A percentile compares a stretch with the other conserved stretches of the same genome.
Conservation (phyloP, 495 filamentous ascomycete genomes). For the Neurospora pannonica region DNA sequence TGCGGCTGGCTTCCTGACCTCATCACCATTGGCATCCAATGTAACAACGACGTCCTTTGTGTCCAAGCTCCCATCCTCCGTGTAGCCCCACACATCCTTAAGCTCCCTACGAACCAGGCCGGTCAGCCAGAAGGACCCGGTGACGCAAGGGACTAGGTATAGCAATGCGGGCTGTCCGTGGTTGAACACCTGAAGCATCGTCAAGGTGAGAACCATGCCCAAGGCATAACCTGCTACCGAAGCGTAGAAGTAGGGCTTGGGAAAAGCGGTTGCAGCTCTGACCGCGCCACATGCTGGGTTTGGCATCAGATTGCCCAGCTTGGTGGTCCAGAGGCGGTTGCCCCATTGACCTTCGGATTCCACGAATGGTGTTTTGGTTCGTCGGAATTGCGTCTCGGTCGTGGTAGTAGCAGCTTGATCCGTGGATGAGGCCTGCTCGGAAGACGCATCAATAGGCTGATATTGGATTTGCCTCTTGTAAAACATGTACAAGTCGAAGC, state of each 20-base stretch:
- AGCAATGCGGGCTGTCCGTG: constrained; percentile 87
- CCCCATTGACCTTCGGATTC: constrained; percentile 65
- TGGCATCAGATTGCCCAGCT: constrained; percentile 17
- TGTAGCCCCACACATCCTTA: constrained; percentile 68
- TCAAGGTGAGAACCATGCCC: constrained; percentile 70
- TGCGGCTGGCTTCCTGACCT: constrained; percentile 8
- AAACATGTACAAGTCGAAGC: constrained; percentile 80
- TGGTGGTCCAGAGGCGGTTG: constrained; percentile 70
- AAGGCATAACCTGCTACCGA: constrained; percentile 66
- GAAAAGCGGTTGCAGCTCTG: constrained; percentile 48
- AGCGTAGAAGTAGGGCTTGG: constrained; percentile 82
- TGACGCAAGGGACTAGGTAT: constrained; percentile 84
- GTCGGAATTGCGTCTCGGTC: constrained; percentile 20
- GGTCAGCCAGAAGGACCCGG: constrained; percentile 71
- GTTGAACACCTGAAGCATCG: constrained; percentile 64
- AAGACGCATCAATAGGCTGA: constrained; percentile 26
- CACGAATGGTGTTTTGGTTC: constrained; percentile 47
- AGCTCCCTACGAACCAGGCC: constrained; percentile 62
- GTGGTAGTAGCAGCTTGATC: constrained; percentile 18
- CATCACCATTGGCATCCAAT: constrained; percentile 12
- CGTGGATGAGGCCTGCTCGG: constrained; percentile 22
- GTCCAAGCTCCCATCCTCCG: constrained; percentile 55
- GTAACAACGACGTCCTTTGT: constrained; percentile 38
- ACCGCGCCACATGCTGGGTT: constrained; percentile 32
- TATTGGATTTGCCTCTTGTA: constrained; percentile 47